These are phyloP conservation scores for Trametes coccinea DNA, from an alignment of 768 basidiomycete species.

Conservation along the genomic window DNA sequence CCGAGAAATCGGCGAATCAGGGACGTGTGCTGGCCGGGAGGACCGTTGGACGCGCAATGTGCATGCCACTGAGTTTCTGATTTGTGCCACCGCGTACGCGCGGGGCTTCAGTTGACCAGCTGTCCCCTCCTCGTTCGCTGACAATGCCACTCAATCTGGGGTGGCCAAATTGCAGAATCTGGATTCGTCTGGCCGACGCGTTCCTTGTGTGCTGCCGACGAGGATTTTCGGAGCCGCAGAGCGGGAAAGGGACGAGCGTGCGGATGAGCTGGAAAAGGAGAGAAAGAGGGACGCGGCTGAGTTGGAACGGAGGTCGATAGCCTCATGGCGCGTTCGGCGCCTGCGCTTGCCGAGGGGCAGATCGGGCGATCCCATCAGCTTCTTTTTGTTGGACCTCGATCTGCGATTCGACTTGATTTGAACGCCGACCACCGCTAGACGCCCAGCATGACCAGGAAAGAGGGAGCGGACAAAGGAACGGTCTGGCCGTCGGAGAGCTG, in stretches of 20 bases:
- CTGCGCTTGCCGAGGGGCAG: conserved; percentile 7
- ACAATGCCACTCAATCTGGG: neutral
- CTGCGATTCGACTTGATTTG: conserved; percentile 17
- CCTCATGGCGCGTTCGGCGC: conserved; percentile 18
- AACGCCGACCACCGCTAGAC: conserved; percentile 6
- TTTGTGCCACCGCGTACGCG: conserved; percentile 9
- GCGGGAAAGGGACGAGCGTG: neutral
- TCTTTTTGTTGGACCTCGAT: conserved; percentile 23
- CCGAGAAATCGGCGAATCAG: conserved; percentile 1
- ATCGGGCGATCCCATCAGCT: conserved; percentile 19
- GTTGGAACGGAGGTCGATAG: conserved; percentile 20
- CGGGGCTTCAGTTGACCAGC: neutral
- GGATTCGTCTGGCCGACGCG: neutral
- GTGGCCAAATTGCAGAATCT: neutral
- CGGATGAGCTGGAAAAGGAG: conserved; percentile 4
- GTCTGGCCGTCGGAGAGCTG: conserved; percentile 13
- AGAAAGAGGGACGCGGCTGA: conserved; percentile 8
- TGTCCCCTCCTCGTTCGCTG: neutral
- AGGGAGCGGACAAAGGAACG: conserved; percentile 18
- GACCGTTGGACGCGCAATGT: neutral
- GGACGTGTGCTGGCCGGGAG: neutral
- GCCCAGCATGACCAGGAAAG: neutral
- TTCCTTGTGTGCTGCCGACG: too few species aligned
- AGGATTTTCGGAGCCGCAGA: conserved; percentile 1
- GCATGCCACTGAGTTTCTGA: conserved; percentile 19